Base-by-base conservation (phyloP, 352 stramenopile genomes). In the Globisporangium paddicum region DNA sequence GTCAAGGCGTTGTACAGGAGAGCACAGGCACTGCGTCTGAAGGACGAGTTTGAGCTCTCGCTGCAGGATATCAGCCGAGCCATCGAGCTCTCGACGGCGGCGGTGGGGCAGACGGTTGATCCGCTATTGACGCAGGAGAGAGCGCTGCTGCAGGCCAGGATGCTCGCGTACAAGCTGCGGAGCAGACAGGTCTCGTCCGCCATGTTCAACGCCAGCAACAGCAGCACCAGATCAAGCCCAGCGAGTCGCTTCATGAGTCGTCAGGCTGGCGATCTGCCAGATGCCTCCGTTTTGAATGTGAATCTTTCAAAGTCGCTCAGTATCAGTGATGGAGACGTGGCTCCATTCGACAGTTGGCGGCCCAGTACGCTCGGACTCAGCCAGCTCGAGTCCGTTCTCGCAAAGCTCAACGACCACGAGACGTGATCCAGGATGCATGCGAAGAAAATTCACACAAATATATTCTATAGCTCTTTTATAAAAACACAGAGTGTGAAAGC, bases 1-100 rank as follows among this genome's bases (percentile, higher is more conserved):
- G 68, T 88, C 3, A 93, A 93, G 60, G 83, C 82, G 18, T 55
- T 90, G 8, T 93, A 87, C 57, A 70, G 81, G 38, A 68, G 82
- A 45, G 85, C 85, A 1, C 77, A 92, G 52, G 82, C 75, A 25
- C 73, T 77, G 51, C 70, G 85, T 30, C 52, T 87, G 7, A 80
- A 76, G 18, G 79, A 95, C 48, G 74, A 92, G 41, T 95, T 93
- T 61, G 71, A 84, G 4, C 51, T 74, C 1, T 80, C 85, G 4
- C 55, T 71, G 30, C 37, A 67, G n/a, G 76, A 93, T 51, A 63
- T 95, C 40, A 57, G 41, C 0, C 56, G 53, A 14, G 82, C 82
- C 0, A 61, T 82, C 6, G 63, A 69, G 26, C 52, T 53, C 26
- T 53, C 46, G 23, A 23, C 76, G 35, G 6, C 21, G 7, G 35